Percentiles rank a stretch among this genome's conserved stretches.
phyloP scores from a whole-genome alignment of 306 rosid species.

The Potentilla sterilis region DNA sequence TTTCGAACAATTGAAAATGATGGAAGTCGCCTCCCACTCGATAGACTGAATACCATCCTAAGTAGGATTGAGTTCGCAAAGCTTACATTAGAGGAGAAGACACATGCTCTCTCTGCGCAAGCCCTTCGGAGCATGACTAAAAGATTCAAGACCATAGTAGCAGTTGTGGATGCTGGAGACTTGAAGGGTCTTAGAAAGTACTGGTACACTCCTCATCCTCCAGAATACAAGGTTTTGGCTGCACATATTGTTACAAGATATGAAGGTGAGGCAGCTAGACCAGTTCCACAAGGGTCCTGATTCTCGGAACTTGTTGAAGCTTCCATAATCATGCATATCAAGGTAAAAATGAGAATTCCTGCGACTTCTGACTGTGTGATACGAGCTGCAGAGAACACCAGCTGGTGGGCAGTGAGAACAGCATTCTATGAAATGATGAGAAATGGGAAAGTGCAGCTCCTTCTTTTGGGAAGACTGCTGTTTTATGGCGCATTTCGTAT shows the following conservation, averaged over 20 bases:
- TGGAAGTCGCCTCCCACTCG: constrained; percentile 36
- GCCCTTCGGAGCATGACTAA: constrained; percentile 53
- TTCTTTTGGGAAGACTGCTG: constrained; percentile 60
- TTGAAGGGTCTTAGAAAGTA: constrained; percentile 65
- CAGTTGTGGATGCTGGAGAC: constrained; percentile 57
- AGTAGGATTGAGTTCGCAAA: constrained; percentile 41
- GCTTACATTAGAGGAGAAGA: constrained; percentile 60
- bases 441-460: constrained; percentile 43
- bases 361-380: constrained; percentile 53
- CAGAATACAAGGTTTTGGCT: constrained; percentile 48
- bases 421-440: constrained; percentile 81
- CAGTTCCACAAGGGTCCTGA: constrained; percentile 63
- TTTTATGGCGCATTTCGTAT: constrained; percentile 44
- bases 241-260: constrained; percentile 39
- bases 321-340: not conserved
- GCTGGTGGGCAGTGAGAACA: constrained; percentile 63
- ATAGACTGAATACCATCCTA: constrained; percentile 16
- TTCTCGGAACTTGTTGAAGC: constrained; percentile 45
- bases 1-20: constrained; percentile 53
- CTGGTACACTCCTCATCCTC: constrained; percentile 63
- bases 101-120: constrained; percentile 56
- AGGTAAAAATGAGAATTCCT: constrained; percentile 48
- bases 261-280: constrained; percentile 58
- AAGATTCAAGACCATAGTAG: constrained; percentile 64
- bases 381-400: constrained; percentile 65